Conservation (phyloP, 1,284 basidiomycete genomes). For the Pseudozyma thailandica region DNA sequence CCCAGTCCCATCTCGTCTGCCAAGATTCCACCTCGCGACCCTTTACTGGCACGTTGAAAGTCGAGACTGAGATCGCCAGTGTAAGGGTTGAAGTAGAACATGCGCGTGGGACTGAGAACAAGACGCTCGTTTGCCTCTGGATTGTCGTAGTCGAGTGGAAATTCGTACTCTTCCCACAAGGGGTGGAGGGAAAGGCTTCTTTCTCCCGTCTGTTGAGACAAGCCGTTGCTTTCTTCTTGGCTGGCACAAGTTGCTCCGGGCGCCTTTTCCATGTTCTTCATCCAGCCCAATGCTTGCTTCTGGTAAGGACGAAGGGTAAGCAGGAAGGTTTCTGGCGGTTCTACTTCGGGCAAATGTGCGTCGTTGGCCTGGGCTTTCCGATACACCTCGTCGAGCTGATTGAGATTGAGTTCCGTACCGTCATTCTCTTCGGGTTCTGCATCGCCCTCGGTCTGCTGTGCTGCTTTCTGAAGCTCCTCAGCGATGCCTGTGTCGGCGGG, state of each 20-base stretch:
- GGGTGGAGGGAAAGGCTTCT: slow-evolving; percentile 78
- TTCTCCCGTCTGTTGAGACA: slow-evolving; percentile 21
- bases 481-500: slow-evolving; percentile 13
- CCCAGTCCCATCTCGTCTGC: slow-evolving; percentile 89
- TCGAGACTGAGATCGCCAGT: slow-evolving; percentile 90
- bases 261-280: slow-evolving; percentile 80
- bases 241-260: slow-evolving; percentile 7
- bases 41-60: slow-evolving; percentile 84
- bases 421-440: slow-evolving; percentile 51
- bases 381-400: slow-evolving; percentile 60
- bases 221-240: background rate
- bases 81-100: slow-evolving; percentile 60
- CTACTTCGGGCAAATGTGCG: slow-evolving; percentile 79
- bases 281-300: slow-evolving; percentile 96
- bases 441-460: slow-evolving; percentile 35
- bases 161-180: slow-evolving; percentile 85
- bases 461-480: slow-evolving; percentile 26
- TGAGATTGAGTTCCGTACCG: slow-evolving; percentile 56
- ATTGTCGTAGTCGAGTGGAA: slow-evolving; percentile 53
- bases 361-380: slow-evolving; percentile 81
- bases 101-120: slow-evolving; percentile 39
- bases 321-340: slow-evolving; percentile 82
- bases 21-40: slow-evolving; percentile 84
- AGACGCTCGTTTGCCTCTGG: slow-evolving; percentile 41
- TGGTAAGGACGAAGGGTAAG: slow-evolving; percentile 85